phyloP scores from a whole-genome alignment of 2,329 filamentous ascomycete species.

The Fusarium torreyae region DNA sequence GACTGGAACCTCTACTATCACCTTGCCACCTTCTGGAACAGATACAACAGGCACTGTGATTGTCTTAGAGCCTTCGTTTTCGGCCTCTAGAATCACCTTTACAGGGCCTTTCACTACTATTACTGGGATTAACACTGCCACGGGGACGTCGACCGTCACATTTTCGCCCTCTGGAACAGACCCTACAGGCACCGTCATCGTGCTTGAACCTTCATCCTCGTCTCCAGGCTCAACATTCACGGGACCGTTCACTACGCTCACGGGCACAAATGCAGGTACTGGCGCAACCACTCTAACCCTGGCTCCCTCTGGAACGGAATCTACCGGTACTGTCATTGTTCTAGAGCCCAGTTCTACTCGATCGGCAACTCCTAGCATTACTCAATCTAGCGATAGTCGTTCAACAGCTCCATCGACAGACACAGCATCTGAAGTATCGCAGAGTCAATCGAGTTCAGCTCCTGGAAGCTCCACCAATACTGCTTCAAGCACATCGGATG shows the following conservation, averaged over 20 bases:
- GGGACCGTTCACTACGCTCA: neutral
- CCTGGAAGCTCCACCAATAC: neutral
- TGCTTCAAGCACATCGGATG: neutral
- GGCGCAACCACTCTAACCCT: neutral
- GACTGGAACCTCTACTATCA: neutral
- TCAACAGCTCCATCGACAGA: neutral
- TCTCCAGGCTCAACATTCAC: neutral
- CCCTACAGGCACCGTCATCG: neutral
- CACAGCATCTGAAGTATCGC: neutral
- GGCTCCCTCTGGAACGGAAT: neutral
- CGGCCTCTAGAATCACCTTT: neutral
- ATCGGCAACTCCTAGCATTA: neutral
- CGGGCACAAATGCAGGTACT: neutral
- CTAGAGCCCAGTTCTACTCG: neutral
- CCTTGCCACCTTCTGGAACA: neutral
- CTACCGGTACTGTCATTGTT: constrained; percentile 1
- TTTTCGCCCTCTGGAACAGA: neutral
- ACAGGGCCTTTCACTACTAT: neutral
- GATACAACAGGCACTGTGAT: neutral
- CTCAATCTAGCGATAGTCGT: neutral
- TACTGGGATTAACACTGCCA: neutral
- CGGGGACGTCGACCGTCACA: neutral
- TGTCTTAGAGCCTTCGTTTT: neutral
- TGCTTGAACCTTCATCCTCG: neutral
- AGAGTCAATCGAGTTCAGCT: neutral